Evolutionary conservation across 2,329 filamentous ascomycete genomes (phyloP), one percentile per base, ranked within the genome.

Genomic region (Phyllosticta citrichinensis): DNA sequence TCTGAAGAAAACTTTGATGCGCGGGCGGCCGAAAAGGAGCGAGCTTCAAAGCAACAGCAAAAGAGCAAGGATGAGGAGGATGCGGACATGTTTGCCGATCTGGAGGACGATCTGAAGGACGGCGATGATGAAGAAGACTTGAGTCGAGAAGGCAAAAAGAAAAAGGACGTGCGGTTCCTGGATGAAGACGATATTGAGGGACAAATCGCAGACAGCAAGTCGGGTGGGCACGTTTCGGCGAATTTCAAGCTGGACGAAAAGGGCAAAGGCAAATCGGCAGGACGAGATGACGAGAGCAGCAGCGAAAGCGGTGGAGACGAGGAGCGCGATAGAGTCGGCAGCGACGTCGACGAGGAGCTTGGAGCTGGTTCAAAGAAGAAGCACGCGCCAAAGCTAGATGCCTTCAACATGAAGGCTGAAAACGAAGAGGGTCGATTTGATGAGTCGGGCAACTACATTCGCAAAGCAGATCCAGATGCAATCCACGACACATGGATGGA

Each of bases 401-500:
- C 93, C 2, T 99, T 99, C 81, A 97, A 99, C 70, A 89, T 99
- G 81, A 86, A 84, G 62, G 79, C 83, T 12, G 94, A 99, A 73
- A 87, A 95, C 72, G 91, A 97, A 69, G 93, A 97, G 67, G 94
- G 94, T 1, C 83, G 86, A 11, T 99, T 97, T 68, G 94, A 99
- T 71, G 88, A 94, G 67, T 79, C 86, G 1, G 93, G 93, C 10
- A 99, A 97, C 73, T 99, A 86, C 71, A 85, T 99, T 53, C 85
- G 94, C 61, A 95, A 95, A 73, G 92, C 92, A 0, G 94, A 99
- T 68, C 90, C 91, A 0, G 91, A 97, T 67, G 90, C 92, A 0
- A 84, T 89, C 24, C 91, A 99, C 73, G 94, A 99, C 75, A 83
- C 83, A 33, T 99, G 94, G 94, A 77, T 99, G 20, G 89, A 96